Base-by-base conservation (phyloP, 2,329 filamentous ascomycete genomes). In the Talaromyces sp. region DNA sequence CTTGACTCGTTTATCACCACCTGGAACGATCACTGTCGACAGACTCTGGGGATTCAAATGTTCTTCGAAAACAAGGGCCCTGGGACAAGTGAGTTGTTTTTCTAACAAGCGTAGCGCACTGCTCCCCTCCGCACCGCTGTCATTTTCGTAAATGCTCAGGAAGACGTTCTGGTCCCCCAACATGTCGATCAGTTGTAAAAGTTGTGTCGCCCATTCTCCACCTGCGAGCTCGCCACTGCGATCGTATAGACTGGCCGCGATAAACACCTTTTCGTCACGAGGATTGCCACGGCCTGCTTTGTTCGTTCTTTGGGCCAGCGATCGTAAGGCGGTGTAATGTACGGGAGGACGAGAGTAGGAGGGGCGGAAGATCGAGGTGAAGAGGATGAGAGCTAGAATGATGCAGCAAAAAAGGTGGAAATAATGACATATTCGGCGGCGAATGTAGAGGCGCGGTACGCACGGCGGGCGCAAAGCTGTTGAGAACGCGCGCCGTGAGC, bases 91-190 rank as follows among this genome's bases (percentile, higher is more conserved):
- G 14, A 83, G 70, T 49, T 75, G 76, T n/a, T 71, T 65, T 49
- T 80, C 77, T 41, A 90, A 78, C 2, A 74, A 69, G 14, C 57
- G 63, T 49, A 91, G 73, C 0, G 86, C 84, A 30, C 73, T 68
- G 51, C 76, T 77, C 14, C 84, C 85, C 27, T 76, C 72, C 1
- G 77, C 71, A 1, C 86, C 85, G 29, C 86, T 82, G 64, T 88
- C 84, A 62, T 89, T 88, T 66, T 89, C 88, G 68, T 90, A 91
- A 29, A 91, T 82, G 69, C 86, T 89, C 49, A 91, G 70, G 65
- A 85, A 89, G 2, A 87, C 84, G 63, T 90, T 88, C 32, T 86
- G 75, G 13, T 80, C 78, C 0, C 88, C 88, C 33, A 91, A 75
- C 27, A 89, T 67, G 44, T 88, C 77, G 29, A 91, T 80, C 49